Percentiles rank a stretch among this genome's conserved stretches.
phyloP scores from a whole-genome alignment of 1,284 basidiomycete species.

The Agaricales sp. region DNA sequence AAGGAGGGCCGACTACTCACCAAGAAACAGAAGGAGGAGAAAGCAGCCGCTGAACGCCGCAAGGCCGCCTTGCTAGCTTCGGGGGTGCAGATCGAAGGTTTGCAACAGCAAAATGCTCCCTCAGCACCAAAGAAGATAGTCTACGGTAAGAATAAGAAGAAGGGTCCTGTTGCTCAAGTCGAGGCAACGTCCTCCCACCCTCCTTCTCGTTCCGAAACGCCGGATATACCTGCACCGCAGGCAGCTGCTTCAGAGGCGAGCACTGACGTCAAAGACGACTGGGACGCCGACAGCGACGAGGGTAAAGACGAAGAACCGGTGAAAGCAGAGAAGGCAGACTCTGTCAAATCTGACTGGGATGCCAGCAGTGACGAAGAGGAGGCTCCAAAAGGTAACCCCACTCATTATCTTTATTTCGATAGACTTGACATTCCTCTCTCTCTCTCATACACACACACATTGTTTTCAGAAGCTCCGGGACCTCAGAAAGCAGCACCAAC shows the following conservation, averaged over 20 bases:
- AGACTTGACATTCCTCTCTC: no score
- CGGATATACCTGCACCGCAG: conserved; percentile 28
- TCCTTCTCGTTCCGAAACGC: conserved; percentile 28
- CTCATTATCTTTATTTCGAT: no score
- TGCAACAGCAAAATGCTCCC: conserved; percentile 37
- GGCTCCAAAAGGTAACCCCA: conserved; percentile 15
- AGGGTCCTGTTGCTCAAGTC: conserved; percentile 37
- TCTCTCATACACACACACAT: no score
- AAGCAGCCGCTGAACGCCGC: conserved; percentile 83
- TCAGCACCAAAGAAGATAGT: conserved; percentile 58
- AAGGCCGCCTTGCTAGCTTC: conserved; percentile 86
- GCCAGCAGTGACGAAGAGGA: conserved; percentile 49
- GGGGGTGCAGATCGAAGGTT: conserved; percentile 85
- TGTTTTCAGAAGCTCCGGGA: no score
- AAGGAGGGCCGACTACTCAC: conserved; percentile 88
- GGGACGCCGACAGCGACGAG: conserved; percentile 17
- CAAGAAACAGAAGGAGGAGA: conserved; percentile 95
- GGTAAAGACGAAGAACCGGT: not conserved
- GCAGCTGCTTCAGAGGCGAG: conserved; percentile 18
- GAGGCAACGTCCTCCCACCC: conserved; percentile 41
- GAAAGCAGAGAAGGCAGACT: conserved; percentile 10
- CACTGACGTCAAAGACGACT: conserved; percentile 15
- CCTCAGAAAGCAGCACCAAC: no score
- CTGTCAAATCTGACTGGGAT: conserved; percentile 81
- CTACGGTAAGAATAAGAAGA: conserved; percentile 84